Evolutionary conservation across 2,329 filamentous ascomycete species (phyloP).

Genomic region (Penicillium paneum): DNA sequence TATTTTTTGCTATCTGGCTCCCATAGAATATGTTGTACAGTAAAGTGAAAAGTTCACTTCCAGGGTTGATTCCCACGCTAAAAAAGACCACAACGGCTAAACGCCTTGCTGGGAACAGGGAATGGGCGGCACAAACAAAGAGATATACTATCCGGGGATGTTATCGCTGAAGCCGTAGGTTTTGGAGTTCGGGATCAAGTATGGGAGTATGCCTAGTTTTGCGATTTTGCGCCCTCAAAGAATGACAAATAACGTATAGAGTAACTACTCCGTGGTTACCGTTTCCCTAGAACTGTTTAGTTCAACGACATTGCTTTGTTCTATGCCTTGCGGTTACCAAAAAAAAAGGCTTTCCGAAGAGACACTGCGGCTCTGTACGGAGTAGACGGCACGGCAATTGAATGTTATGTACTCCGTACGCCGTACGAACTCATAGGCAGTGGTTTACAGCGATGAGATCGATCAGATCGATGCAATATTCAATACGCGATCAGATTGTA

Average conservation of each 20-base stretch:
- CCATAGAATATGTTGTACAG: not conserved
- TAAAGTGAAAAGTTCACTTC: not conserved
- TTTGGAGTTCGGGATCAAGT: not conserved
- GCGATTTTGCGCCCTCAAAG: not conserved
- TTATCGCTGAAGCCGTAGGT: not conserved
- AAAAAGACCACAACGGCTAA: not conserved
- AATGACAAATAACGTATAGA: not conserved
- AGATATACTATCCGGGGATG: not conserved
- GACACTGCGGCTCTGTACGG: too few species aligned
- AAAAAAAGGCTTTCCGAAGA: too few species aligned
- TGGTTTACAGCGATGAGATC: not conserved
- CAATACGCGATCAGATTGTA: constrained; percentile 1
- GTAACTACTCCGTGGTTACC: not conserved
- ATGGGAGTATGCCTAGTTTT: not conserved
- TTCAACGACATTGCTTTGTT: not conserved
- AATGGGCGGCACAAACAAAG: constrained; percentile 3
- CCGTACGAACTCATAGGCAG: too few species aligned
- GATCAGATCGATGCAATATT: constrained; percentile 2
- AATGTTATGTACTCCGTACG: not conserved
- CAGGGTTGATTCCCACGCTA: not conserved
- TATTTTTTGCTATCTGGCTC: not conserved
- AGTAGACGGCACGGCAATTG: not conserved
- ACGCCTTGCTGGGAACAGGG: not conserved
- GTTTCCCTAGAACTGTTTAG: not conserved
- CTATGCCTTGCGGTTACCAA: not conserved